These are phyloP conservation scores for Coffea canephora DNA, from an alignment of 257 asterid species.

Conservation along the genomic window DNA sequence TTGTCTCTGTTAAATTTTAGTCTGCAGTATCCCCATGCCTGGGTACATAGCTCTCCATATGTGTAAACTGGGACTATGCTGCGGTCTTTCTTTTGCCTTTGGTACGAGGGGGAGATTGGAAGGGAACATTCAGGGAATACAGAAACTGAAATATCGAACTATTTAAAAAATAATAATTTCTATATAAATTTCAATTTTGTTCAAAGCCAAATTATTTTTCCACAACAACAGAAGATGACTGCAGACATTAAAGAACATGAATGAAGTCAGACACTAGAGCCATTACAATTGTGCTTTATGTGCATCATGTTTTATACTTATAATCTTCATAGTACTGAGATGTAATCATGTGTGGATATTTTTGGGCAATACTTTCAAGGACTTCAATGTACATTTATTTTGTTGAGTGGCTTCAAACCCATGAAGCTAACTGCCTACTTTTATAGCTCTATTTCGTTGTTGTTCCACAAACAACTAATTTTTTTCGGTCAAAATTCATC, in stretches of 20 bases:
- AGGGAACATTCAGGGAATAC: too few relatives aligned
- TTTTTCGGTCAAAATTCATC: not conserved
- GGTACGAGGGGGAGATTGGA: too few relatives aligned
- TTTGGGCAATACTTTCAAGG: not conserved
- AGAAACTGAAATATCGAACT: too few relatives aligned
- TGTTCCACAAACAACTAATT: not conserved
- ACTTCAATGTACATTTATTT: not conserved
- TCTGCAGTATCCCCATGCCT: not conserved
- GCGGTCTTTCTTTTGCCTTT: too few relatives aligned
- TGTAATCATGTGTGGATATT: not conserved
- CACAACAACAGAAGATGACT: not conserved
- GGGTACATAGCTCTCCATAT: not conserved
- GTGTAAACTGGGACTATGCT: not conserved
- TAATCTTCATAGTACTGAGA: not conserved
- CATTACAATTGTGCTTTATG: too few relatives aligned
- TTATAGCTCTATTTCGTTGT: too few relatives aligned
- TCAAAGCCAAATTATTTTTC: not conserved
- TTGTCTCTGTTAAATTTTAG: not conserved
- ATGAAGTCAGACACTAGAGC: too few relatives aligned
- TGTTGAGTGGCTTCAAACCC: not conserved
- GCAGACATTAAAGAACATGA: not conserved
- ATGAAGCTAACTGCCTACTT: too few relatives aligned
- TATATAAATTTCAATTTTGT: not conserved
- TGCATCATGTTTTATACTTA: too few relatives aligned
- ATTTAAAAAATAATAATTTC: too few relatives aligned